Conservation (phyloP, 1,139 yeast species). For the Protomyces inouyei region DNA sequence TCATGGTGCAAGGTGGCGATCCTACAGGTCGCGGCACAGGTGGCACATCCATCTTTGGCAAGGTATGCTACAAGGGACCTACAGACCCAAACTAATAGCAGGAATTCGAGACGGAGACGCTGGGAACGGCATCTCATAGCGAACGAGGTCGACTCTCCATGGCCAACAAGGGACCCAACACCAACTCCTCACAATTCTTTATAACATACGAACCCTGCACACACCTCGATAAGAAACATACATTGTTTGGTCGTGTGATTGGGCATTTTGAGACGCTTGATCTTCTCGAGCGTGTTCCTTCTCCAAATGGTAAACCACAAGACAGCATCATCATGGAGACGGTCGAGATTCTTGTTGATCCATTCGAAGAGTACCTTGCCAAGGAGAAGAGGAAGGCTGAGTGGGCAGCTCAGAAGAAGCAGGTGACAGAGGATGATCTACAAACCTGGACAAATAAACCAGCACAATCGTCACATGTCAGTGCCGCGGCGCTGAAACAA, state of each 20-base stretch:
- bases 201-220: slow-evolving; percentile 67
- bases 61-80: slow-evolving; percentile 27
- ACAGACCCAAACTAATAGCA: neutral
- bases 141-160: slow-evolving; percentile 76
- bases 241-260: slow-evolving; percentile 71
- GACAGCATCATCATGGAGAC: slow-evolving; percentile 43
- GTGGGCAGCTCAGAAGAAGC: neutral
- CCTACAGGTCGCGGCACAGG: slow-evolving; percentile 50
- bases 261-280: slow-evolving; percentile 75
- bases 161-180: slow-evolving; percentile 63
- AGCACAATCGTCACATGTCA: neutral
- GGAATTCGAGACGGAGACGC: slow-evolving; percentile 48
- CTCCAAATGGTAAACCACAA: slow-evolving; percentile 39
- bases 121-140: slow-evolving; percentile 69
- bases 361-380: slow-evolving; percentile 52
- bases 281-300: slow-evolving; percentile 53
- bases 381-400: slow-evolving; percentile 26
- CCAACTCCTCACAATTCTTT: slow-evolving; percentile 74
- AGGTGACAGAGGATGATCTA: slow-evolving; percentile 33
- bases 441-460: slow-evolving; percentile 29
- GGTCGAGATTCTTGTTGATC: slow-evolving; percentile 74
- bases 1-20: slow-evolving; percentile 54
- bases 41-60: slow-evolving; percentile 40
- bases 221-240: slow-evolving; percentile 69
- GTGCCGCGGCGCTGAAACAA: neutral